phyloP scores from a whole-genome alignment of 73 alveolate species.

The Symbiodinium natans region DNA sequence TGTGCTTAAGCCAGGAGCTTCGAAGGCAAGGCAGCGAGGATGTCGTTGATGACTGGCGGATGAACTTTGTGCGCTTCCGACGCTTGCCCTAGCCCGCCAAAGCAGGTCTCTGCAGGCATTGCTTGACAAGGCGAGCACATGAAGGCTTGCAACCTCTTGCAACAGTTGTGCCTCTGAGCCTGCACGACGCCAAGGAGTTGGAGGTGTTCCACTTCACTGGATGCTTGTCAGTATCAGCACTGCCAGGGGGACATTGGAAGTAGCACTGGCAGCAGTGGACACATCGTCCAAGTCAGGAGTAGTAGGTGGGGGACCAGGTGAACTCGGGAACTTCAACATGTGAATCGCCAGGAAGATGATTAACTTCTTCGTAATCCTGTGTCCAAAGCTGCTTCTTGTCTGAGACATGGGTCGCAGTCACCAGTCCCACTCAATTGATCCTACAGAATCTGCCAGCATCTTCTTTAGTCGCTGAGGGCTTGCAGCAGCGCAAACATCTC shows the following conservation, averaged over 20 bases:
- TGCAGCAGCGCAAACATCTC: too few species aligned
- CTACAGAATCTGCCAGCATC: too few species aligned
- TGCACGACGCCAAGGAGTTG: neutral
- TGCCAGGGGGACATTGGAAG: neutral
- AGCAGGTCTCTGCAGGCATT: too few species aligned
- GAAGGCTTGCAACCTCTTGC: too few species aligned
- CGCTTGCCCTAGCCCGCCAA: neutral
- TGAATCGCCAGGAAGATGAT: constrained; percentile 30
- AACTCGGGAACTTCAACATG: too few species aligned
- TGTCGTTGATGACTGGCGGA: neutral
- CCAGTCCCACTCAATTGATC: too few species aligned
- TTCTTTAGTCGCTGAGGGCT: too few species aligned
- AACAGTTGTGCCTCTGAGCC: neutral
- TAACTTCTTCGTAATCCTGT: constrained; percentile 14
- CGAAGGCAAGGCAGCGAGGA: constrained; percentile 26
- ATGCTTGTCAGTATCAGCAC: neutral
- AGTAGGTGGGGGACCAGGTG: too few species aligned
- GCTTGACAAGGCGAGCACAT: too few species aligned
- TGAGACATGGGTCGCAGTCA: neutral
- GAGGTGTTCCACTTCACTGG: constrained; percentile 34
- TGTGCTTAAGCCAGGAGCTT: too few species aligned
- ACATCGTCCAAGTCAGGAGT: neutral
- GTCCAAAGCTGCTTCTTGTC: constrained; percentile 15
- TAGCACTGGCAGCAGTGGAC: neutral
- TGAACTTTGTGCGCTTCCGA: constrained; percentile 38